These are phyloP conservation scores for Candida parachauliodes DNA, from an alignment of 805 yeast genomes.

Conservation along the genomic window DNA sequence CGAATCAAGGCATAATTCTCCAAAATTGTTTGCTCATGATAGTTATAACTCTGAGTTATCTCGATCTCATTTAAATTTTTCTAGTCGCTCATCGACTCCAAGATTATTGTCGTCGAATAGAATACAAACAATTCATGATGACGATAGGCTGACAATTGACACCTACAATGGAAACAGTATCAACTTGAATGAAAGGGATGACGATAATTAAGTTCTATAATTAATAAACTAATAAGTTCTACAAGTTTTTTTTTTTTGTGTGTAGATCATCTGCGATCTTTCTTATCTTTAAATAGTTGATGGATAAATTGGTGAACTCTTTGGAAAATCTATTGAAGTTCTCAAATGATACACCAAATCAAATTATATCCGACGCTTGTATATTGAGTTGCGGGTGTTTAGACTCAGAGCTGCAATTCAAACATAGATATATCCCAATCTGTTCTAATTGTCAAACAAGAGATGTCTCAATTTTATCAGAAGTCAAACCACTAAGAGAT, in stretches of 20 bases:
- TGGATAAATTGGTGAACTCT: conserved; percentile 4
- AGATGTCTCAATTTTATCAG: conserved; percentile 21
- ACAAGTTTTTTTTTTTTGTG: no score
- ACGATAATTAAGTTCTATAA: conserved; percentile 7
- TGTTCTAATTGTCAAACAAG: conserved; percentile 25
- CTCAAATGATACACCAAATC: conserved; percentile 9
- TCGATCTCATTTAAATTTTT: conserved; percentile 7
- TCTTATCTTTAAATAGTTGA: conserved; percentile 10
- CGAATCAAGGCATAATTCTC: not conserved
- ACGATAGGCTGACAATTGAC: conserved; percentile 10
- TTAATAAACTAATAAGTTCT: no score
- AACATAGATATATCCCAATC: not conserved
- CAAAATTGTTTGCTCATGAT: not conserved
- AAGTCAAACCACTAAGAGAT: conserved; percentile 31
- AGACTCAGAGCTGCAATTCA: conserved; percentile 30
- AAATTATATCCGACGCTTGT: conserved; percentile 27
- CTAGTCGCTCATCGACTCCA: conserved; percentile 16
- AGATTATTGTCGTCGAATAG: conserved; percentile 14
- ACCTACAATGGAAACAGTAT: conserved; percentile 15
- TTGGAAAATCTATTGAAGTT: conserved; percentile 25
- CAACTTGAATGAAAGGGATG: conserved; percentile 12
- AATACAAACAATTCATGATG: conserved; percentile 18
- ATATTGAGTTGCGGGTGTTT: conserved; percentile 42
- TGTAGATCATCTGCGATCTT: no score
- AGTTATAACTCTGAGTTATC: conserved; percentile 4